Conservation (phyloP, 805 yeast genomes). For the Wickerhamomyces queroliae region DNA sequence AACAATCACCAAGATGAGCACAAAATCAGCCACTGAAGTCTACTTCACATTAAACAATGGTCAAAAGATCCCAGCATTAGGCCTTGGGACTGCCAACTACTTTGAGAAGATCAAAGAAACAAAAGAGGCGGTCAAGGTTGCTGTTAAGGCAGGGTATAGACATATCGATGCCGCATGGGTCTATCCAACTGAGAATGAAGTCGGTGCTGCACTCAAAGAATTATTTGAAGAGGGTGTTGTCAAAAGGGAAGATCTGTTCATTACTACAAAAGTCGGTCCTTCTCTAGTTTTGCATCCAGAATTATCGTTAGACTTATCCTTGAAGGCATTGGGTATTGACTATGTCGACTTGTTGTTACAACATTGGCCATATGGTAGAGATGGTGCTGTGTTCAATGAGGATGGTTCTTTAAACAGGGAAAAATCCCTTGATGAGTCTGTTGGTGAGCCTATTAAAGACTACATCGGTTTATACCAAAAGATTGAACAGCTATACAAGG, state of each 20-base stretch:
- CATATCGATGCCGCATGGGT: constrained; percentile 68
- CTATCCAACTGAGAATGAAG: constrained; percentile 44
- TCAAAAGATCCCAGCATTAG: constrained; percentile 52
- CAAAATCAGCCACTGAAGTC: too few relatives aligned
- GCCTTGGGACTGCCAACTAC: constrained; percentile 58
- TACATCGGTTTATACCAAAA: constrained; percentile 44
- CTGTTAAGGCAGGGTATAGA: constrained; percentile 58
- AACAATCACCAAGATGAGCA: too few relatives aligned
- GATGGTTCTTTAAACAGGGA: background rate
- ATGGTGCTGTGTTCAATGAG: background rate
- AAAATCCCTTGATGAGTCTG: constrained; percentile 3
- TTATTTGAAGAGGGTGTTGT: constrained; percentile 39
- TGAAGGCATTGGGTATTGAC: constrained; percentile 53
- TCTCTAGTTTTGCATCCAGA: constrained; percentile 40
- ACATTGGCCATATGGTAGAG: constrained; percentile 84
- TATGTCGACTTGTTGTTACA: constrained; percentile 69
- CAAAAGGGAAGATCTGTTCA: constrained; percentile 52
- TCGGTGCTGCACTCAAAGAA: constrained; percentile 40
- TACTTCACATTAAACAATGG: constrained; percentile 53
- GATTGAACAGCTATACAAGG: constrained; percentile 43
- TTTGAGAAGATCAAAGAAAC: constrained; percentile 36
- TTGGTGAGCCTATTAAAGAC: constrained; percentile 33
- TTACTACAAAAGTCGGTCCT: constrained; percentile 66
- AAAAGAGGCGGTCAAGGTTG: constrained; percentile 49
- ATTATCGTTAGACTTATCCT: constrained; percentile 45